Percentiles rank a stretch among this genome's conserved stretches.
Evolutionary conservation across 1,284 basidiomycete genomes (phyloP).

Genomic region (Austropuccinia psidii): DNA sequence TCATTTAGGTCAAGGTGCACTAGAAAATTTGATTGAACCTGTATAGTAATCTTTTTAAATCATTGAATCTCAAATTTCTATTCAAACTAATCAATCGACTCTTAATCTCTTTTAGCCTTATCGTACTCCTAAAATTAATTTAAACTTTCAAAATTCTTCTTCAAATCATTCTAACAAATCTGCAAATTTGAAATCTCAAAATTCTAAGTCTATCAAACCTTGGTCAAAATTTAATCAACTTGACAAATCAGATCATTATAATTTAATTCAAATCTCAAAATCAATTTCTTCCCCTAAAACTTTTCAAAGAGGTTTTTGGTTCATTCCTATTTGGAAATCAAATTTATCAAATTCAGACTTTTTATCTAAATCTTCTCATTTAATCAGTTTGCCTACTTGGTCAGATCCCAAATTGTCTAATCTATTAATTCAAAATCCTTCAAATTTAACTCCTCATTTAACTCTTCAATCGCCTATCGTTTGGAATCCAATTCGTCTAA

Average conservation of each 20-base stretch:
- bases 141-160: background rate
- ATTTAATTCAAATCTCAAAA: background rate
- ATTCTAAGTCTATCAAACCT: background rate
- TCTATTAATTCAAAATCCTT: background rate
- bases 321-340: slow-evolving; percentile 15
- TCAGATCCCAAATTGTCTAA: background rate
- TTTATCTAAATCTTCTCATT: background rate
- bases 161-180: background rate
- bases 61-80: background rate
- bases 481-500: slow-evolving; percentile 16
- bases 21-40: background rate
- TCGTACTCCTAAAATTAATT: background rate
- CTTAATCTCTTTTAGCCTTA: background rate
- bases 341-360: background rate
- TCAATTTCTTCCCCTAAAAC: too few species aligned
- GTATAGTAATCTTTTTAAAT: background rate
- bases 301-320: slow-evolving; percentile 35
- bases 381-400: slow-evolving; percentile 27
- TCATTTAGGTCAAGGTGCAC: background rate
- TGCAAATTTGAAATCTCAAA: background rate
- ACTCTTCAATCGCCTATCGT: background rate
- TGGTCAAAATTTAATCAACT: background rate
- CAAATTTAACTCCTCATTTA: background rate
- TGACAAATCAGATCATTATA: background rate
- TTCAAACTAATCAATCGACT: background rate